Base-by-base conservation (phyloP, 2,329 filamentous ascomycete species). In the Ophiostoma pallidulum region DNA sequence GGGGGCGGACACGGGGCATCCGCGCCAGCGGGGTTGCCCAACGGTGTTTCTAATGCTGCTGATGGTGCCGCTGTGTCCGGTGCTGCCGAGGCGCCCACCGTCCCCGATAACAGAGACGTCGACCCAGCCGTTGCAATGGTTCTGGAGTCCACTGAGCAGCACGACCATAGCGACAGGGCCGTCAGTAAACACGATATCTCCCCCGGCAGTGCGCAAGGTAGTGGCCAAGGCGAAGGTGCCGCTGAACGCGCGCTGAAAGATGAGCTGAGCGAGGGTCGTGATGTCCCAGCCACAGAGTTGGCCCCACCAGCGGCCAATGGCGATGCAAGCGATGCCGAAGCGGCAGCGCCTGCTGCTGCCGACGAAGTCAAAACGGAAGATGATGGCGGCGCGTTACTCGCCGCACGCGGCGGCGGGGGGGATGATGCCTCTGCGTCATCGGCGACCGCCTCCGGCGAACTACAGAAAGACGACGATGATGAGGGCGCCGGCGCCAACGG, bases 1-100 rank as follows among this genome's bases (percentile, higher is more conserved):
- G 63, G n/a, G n/a, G n/a, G n/a, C n/a, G n/a, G 61, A 28, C 58
- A 62, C 16, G 59, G 59, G 22, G 57, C 18, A 29, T 2, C 24
- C 19, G 18, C 20, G 32, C 3, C 14, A 6, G 6, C 10, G 24
- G 24, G 10, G 6, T 10, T 28, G 24, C 24, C 42, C 19, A 45
- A 29, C 8, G 33, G 42, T 14, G 42, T 29, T 22, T 20, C 32
- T 8, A 19, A 28, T 3, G n/a, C 19, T 19, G 20, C 40, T 10
- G 37, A 31, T 8, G 28, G 22, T 4, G 19, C 20, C 29, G 41
- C 31, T 3, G 35, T 5, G n/a, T n/a, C n/a, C n/a, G n/a, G n/a
- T 22, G 40, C 37, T 12, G 36, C 47, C 16, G 12, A 10, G 37
- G 19, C 3, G 20, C 36, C 3, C 3, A n/a, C 36, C 3, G n/a